These are phyloP conservation scores for Yarrowia phangngaensis DNA, from an alignment of 805 yeast species.

Conservation along the genomic window DNA sequence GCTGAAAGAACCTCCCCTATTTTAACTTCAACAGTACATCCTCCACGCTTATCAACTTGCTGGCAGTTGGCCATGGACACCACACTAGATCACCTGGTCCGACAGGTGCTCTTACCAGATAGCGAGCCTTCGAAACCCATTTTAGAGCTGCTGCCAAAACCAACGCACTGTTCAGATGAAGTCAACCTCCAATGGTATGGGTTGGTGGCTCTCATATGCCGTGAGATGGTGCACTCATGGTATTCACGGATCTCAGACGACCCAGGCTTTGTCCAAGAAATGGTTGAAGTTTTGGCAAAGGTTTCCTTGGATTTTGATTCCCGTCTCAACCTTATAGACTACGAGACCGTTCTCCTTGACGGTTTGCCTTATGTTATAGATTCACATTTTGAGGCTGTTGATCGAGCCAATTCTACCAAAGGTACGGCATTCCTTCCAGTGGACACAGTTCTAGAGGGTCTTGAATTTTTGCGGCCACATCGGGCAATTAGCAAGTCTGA, in stretches of 20 bases:
- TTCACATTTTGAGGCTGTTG: conserved; percentile 39
- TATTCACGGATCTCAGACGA: conserved; percentile 45
- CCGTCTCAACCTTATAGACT: conserved; percentile 36
- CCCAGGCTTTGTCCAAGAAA: conserved; percentile 44
- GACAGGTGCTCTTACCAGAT: conserved; percentile 13
- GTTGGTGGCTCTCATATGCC: conserved; percentile 46
- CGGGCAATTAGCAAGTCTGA: conserved; percentile 37
- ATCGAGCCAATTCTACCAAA: conserved; percentile 33
- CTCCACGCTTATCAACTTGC: no score
- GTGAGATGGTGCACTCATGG: conserved; percentile 49
- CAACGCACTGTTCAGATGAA: conserved; percentile 33
- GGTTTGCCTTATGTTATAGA: conserved; percentile 46
- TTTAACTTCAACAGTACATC: no score
- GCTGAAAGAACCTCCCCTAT: no score
- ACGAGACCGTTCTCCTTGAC: conserved; percentile 44
- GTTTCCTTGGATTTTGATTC: conserved; percentile 43
- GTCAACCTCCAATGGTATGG: conserved; percentile 49
- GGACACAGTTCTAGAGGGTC: conserved; percentile 39
- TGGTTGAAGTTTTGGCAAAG: conserved; percentile 43
- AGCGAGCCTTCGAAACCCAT: conserved; percentile 2
- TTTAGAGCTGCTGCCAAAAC: conserved; percentile 1
- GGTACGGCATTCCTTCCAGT: conserved; percentile 40
- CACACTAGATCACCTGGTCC: conserved; percentile 22
- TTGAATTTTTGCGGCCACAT: conserved; percentile 41
- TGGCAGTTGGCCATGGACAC: no score